Evolutionary conservation across 768 basidiomycete genomes (phyloP), one percentile per base, ranked within the genome.

Genomic region (Calocera cornea): DNA sequence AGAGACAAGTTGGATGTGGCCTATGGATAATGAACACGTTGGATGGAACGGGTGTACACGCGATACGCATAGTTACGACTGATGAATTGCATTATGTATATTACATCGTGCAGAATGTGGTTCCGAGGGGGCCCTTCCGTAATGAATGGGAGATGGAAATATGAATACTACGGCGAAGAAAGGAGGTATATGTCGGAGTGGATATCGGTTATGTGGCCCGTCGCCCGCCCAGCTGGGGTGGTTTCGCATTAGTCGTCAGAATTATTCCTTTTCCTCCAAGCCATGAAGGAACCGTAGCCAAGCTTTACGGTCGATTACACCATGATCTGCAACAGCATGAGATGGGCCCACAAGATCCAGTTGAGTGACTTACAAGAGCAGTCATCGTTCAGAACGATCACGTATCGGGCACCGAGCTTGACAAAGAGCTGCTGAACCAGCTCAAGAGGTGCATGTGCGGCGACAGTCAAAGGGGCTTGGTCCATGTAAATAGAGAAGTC

Each of bases 401-500:
- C 84, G 72, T 95, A 94, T 71, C 92, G 83, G 12, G 92, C 90
- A 0, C 97, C 97, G 22, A 98, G 84, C 76, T 97, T 97, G 68
- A 87, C 87, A 72, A 98, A 98, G 74, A 95, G 85, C 74, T 92
- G 92, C 73, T 97, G 95, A 0, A 97, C 82, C 64, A 97, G 83
- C 76, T 97, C 92, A 74, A 98, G 80, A 0, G 97, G 92, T 1
- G 92, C 88, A 72, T 94, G 87, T 0, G 84, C 84, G 68, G 87
- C 86, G 41, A 97, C 84, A 0, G 87, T 90, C 67, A 97, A 79
- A 0, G 97, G 97, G 0, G 95, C 93, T 89, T 92, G 85, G 74
- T 97, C 92, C 85, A 95, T 94, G 74, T 92, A 97, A 27, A 86
- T 80, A 67, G 87, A 89, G 70, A 94, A 91, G 74, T 95, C 90